Evolutionary conservation across 106 monocot species (phyloP).

Genomic region (Platanthera guangdongensis): DNA sequence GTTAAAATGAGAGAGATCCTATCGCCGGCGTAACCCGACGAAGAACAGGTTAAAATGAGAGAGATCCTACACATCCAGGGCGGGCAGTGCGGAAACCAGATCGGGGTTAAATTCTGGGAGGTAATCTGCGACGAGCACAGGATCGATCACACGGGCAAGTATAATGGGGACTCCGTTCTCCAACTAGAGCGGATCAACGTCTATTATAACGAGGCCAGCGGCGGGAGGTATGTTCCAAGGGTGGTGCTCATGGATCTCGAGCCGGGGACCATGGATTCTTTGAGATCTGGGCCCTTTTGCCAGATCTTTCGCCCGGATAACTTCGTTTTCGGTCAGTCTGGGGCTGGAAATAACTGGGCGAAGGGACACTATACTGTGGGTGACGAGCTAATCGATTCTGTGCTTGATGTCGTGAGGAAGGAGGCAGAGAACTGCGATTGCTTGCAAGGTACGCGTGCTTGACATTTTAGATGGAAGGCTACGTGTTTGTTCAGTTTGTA

Average conservation of each 20-base stretch:
- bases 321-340: slow-evolving; percentile 60
- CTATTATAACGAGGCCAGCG: slow-evolving; percentile 66
- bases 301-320: slow-evolving; percentile 63
- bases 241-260: slow-evolving; percentile 68
- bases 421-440: slow-evolving; percentile 86
- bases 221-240: slow-evolving; percentile 47
- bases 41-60: slow-evolving; percentile 31
- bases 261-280: slow-evolving; percentile 57
- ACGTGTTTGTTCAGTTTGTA: no score
- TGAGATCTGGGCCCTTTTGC: slow-evolving; percentile 50
- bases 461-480: no score
- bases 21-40: no score
- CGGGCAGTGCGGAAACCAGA: slow-evolving; percentile 87
- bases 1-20: no score
- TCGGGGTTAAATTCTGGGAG: slow-evolving; percentile 90
- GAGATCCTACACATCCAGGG: slow-evolving; percentile 83
- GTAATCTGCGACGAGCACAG: slow-evolving; percentile 81
- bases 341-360: slow-evolving; percentile 83
- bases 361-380: slow-evolving; percentile 90
- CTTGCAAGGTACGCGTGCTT: slow-evolving; percentile 34
- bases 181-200: slow-evolving; percentile 66
- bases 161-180: slow-evolving; percentile 52
- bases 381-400: slow-evolving; percentile 73
- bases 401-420: slow-evolving; percentile 78
- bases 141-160: slow-evolving; percentile 55